These are phyloP conservation scores for Boletus huronensis DNA, from an alignment of 768 basidiomycete species.

Conservation along the genomic window DNA sequence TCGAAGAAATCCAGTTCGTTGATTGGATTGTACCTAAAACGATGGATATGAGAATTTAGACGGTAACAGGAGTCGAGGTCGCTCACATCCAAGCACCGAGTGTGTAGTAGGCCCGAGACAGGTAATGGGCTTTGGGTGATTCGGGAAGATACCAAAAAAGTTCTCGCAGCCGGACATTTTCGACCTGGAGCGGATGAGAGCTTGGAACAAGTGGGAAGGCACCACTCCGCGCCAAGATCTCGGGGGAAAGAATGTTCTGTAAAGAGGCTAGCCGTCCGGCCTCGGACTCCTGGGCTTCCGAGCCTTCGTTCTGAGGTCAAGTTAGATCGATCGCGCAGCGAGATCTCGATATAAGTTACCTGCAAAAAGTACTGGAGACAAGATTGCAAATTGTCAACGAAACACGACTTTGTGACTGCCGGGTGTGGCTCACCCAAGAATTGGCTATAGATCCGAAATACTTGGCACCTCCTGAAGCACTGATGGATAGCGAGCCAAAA, in stretches of 20 bases:
- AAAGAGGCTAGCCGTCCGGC: slow-evolving; percentile 47
- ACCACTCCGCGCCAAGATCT: slow-evolving; percentile 61
- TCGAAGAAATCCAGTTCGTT: slow-evolving; percentile 55
- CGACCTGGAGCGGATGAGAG: slow-evolving; percentile 36
- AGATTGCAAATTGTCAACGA: slow-evolving; percentile 12
- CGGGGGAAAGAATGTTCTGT: slow-evolving; percentile 54
- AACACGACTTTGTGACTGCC: background rate
- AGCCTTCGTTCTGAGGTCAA: slow-evolving; percentile 51
- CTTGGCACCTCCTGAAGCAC: slow-evolving; percentile 65
- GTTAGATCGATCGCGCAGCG: slow-evolving; percentile 9
- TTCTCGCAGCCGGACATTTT: slow-evolving; percentile 49
- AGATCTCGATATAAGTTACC: slow-evolving; percentile 35
- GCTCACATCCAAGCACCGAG: slow-evolving; percentile 72
- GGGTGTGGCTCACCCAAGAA: slow-evolving; percentile 52
- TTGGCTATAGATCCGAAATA: slow-evolving; percentile 76
- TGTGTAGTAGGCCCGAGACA: slow-evolving; percentile 58
- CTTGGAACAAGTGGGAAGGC: slow-evolving; percentile 58
- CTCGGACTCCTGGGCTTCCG: slow-evolving; percentile 49
- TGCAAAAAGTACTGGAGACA: slow-evolving; percentile 64
- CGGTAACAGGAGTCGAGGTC: slow-evolving; percentile 1
- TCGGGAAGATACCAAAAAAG: slow-evolving; percentile 72
- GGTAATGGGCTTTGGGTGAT: slow-evolving; percentile 53
- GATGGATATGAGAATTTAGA: slow-evolving; percentile 6
- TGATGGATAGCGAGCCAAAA: slow-evolving; percentile 76
- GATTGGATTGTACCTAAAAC: slow-evolving; percentile 63